A percentile compares a stretch with the other conserved stretches of the same genome.
These are phyloP conservation scores for Starmerella potacharoeniae DNA, from an alignment of 805 yeast genomes.

Conservation along the genomic window DNA sequence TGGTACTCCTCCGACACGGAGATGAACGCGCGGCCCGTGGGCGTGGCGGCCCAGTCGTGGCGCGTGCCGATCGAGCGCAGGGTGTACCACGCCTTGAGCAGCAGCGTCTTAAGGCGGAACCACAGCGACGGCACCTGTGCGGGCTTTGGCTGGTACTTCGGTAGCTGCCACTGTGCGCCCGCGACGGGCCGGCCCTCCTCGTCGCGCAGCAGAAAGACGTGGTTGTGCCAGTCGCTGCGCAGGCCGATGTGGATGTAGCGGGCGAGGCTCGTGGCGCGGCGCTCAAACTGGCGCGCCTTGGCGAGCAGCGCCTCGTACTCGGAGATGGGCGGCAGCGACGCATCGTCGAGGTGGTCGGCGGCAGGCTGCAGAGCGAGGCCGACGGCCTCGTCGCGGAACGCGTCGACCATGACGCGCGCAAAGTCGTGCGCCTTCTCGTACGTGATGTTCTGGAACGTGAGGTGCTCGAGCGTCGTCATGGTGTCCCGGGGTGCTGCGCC, in stretches of 20 bases:
- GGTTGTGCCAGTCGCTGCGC: not conserved
- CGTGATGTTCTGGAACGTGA: not conserved
- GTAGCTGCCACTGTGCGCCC: conserved; percentile 2
- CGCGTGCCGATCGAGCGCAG: not conserved
- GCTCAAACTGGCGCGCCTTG: not conserved
- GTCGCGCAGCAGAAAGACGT: conserved; percentile 5
- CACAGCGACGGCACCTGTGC: not conserved
- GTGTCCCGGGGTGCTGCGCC: not conserved
- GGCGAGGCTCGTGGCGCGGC: not conserved
- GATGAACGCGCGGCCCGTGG: not conserved
- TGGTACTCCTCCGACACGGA: not conserved
- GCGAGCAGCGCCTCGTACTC: conserved; percentile 5
- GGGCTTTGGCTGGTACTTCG: conserved; percentile 1
- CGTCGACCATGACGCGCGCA: conserved; percentile 5
- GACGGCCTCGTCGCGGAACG: conserved; percentile 6
- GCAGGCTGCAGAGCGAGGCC: not conserved
- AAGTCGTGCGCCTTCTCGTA: conserved; percentile 2
- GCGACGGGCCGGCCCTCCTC: not conserved
- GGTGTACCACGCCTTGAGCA: not conserved
- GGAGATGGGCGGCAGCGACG: conserved; percentile 3
- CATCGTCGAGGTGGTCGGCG: conserved; percentile 1
- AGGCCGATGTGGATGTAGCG: not conserved
- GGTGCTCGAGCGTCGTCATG: conserved; percentile 1
- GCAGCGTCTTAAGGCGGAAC: not conserved
- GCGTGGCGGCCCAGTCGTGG: not conserved